A percentile compares a stretch with the other conserved stretches of the same genome.
These are phyloP conservation scores for Veloboletus limbatus DNA, from an alignment of 1,284 basidiomycete species.

Conservation along the genomic window DNA sequence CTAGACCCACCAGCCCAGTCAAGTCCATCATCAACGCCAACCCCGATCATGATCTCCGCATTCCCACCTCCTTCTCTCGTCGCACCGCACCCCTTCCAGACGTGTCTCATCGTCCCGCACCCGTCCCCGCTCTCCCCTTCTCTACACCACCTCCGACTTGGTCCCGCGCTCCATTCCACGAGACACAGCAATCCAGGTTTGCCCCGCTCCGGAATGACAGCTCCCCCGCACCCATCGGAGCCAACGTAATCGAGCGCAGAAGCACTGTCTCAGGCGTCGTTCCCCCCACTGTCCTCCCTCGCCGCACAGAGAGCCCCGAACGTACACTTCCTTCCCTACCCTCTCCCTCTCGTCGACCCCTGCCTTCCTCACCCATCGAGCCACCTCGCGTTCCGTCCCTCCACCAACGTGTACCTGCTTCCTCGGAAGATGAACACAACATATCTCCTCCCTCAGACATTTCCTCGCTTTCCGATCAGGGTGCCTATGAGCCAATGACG, in stretches of 20 bases:
- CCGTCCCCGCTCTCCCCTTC: not conserved
- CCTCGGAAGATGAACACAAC: constrained; percentile 16
- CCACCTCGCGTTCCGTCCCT: constrained; percentile 10
- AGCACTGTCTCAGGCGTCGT: constrained; percentile 29
- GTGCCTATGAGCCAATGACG: constrained; percentile 26
- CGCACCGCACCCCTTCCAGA: constrained; percentile 20
- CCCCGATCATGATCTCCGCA: constrained; percentile 22
- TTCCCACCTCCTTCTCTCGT: constrained; percentile 28
- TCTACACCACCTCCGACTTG: constrained; percentile 14
- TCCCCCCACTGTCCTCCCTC: constrained; percentile 2
- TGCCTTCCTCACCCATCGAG: constrained; percentile 26
- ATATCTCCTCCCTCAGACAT: constrained; percentile 15
- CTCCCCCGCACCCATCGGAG: constrained; percentile 5
- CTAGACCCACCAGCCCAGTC: constrained; percentile 19
- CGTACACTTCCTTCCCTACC: constrained; percentile 9
- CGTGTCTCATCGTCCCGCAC: not conserved
- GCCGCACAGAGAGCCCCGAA: constrained; percentile 16
- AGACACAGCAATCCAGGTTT: constrained; percentile 7
- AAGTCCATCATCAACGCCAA: constrained; percentile 13
- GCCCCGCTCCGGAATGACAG: constrained; percentile 21
- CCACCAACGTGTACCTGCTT: constrained; percentile 13
- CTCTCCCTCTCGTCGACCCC: constrained; percentile 28
- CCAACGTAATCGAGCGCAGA: constrained; percentile 23
- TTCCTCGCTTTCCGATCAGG: constrained; percentile 13
- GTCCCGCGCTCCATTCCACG: constrained; percentile 10